Conservation (phyloP, 2,329 filamentous ascomycete species). For the Exophiala sp. region DNA sequence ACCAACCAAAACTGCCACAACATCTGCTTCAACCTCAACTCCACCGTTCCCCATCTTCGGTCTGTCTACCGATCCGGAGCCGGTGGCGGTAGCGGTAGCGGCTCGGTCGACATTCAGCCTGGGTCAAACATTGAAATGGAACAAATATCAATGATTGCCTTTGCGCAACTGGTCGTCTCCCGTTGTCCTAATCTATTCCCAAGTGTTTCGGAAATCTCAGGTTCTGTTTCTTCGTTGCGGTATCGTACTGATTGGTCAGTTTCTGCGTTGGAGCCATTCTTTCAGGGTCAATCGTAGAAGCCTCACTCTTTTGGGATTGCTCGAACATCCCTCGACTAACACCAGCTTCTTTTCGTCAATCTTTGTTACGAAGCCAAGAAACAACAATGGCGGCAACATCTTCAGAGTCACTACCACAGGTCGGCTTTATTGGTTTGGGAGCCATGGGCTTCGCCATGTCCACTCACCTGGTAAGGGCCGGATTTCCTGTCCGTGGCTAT, state of each 20-base stretch:
- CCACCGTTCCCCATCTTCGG: not conserved
- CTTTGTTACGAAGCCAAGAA: no score
- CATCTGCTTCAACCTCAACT: not conserved
- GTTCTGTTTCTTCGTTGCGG: no score
- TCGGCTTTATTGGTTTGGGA: slow-evolving; percentile 68
- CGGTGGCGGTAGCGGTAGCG: not conserved
- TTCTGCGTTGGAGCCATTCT: no score
- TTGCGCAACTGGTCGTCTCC: not conserved
- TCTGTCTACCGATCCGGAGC: not conserved
- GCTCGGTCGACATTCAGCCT: not conserved
- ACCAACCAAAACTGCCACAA: not conserved
- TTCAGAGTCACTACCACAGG: slow-evolving; percentile 39
- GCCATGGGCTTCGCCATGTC: slow-evolving; percentile 82
- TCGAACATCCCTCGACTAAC: no score
- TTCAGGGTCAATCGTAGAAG: no score
- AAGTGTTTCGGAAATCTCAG: no score
- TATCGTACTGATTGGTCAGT: no score
- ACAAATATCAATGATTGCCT: not conserved
- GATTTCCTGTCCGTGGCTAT: slow-evolving; percentile 63
- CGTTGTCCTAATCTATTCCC: no score
- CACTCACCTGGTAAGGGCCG: slow-evolving; percentile 61
- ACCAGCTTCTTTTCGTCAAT: not conserved
- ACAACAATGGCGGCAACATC: slow-evolving; percentile 12
- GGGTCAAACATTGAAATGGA: not conserved
- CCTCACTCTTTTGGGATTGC: no score